Percentiles rank a stretch among this genome's conserved stretches.
Evolutionary conservation across 148 eudicot genomes (phyloP).

Genomic region (Chenopodium quinoa): DNA sequence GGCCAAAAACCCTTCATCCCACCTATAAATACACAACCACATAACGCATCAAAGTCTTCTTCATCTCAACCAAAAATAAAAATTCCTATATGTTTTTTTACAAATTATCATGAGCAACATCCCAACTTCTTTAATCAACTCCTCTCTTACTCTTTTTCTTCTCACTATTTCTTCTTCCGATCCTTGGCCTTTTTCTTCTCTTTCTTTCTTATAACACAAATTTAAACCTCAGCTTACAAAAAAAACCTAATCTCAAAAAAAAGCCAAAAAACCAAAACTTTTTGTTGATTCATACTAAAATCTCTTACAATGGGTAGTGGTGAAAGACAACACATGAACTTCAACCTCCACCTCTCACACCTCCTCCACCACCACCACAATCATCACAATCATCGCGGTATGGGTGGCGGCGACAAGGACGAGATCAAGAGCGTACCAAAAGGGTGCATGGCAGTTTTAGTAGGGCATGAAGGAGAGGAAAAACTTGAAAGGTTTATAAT

Average conservation of each 20-base stretch:
- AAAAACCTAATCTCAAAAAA: background rate
- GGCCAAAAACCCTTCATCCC: background rate
- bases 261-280: background rate
- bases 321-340: constrained; percentile 33
- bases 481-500: constrained; percentile 65
- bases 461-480: constrained; percentile 66
- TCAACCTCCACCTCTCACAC: constrained; percentile 42
- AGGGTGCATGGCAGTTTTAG: constrained; percentile 72
- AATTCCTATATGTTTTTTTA: background rate
- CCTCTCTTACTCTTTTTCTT: constrained; percentile 60
- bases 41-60: background rate
- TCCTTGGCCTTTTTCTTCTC: constrained; percentile 82
- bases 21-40: constrained; percentile 20
- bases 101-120: constrained; percentile 68
- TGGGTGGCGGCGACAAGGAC: constrained; percentile 10
- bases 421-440: constrained; percentile 52
- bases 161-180: constrained; percentile 71
- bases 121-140: constrained; percentile 65
- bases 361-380: constrained; percentile 41
- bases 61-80: constrained; percentile 19
- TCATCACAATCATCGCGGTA: constrained; percentile 8
- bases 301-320: constrained; percentile 44
- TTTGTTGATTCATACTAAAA: background rate
- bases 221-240: background rate
- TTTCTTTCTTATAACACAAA: constrained; percentile 31